Evolutionary conservation across 1,284 basidiomycete genomes (phyloP), one percentile per base, ranked within the genome.

Genomic region (Anthracocystis walkeri): DNA sequence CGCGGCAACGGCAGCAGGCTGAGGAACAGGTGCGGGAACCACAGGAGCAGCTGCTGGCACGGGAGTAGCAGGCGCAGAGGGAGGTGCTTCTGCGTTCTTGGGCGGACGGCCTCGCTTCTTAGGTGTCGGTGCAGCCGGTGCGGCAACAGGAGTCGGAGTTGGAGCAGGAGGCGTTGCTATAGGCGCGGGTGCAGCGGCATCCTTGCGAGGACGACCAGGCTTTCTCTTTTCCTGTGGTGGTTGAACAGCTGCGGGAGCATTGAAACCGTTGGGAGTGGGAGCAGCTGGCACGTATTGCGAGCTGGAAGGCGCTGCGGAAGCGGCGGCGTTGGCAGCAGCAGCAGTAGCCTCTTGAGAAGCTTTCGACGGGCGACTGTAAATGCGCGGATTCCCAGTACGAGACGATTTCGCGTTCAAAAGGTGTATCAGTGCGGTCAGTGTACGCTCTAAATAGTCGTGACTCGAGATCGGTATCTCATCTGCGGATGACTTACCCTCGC

Each of bases 21-120:
- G 50, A 35, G 59, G 20, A 41, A 29, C 40, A 23, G 41, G 48
- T 4, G 58, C 33, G 21, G 55, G 20, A 38, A 25, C 42, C 23
- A 35, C 57, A 7, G 57, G 25, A 29, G 58, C 41, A 2, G 20
- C 53, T 5, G 42, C 53, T 5, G 53, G 40, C 18, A 20, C 45
- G 4, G 57, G n/a, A 33, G 41, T 38, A 38, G 44, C 49, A 48
- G 50, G 29, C 23, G 33, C 29, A 42, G 65, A 29, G 3, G 56
- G 11, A 27, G 57, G 25, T 7, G 60, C 45, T 25, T n/a, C 52
- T 23, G 58, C 48, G 12, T 64, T 60, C 42, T 69, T 69, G 23
- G 67, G 67, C 20, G 67, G 67, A 29, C 67, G 61, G 6, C 67
- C 67, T 14, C 67, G 57, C 62, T 70, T 70, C 50, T 70, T 70